phyloP scores from a whole-genome alignment of 192 early-diverging fungal species.

The Rhizophagus sp. region DNA sequence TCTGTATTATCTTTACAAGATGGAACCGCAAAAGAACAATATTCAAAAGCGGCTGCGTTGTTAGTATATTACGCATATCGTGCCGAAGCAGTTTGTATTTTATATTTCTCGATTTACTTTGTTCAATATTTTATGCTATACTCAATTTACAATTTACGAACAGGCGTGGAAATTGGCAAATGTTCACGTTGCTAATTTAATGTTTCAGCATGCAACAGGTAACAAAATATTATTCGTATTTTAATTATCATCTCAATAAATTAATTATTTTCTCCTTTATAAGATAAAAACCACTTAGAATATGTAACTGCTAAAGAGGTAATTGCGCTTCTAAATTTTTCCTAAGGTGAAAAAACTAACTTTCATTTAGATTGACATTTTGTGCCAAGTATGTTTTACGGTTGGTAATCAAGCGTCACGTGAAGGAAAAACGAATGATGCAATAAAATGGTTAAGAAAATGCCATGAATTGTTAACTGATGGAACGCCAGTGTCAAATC shows the following conservation, averaged over 20 bases:
- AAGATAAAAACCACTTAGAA: slow-evolving; percentile 14
- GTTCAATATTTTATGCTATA: neutral
- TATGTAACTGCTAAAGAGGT: slow-evolving; percentile 7
- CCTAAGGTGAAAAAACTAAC: neutral
- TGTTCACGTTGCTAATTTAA: slow-evolving; percentile 28
- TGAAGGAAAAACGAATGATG: slow-evolving; percentile 20
- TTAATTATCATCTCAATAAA: neutral
- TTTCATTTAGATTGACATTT: slow-evolving; percentile 16
- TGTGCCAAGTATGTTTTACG: slow-evolving; percentile 28
- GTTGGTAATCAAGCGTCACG: slow-evolving; percentile 21
- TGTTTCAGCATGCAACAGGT: slow-evolving; percentile 31
- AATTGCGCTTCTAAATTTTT: neutral
- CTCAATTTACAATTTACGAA: neutral
- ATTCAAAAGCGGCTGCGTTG: slow-evolving; percentile 18
- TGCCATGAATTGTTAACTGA: slow-evolving; percentile 17
- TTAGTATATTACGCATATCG: slow-evolving; percentile 27
- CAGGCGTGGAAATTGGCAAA: slow-evolving; percentile 31
- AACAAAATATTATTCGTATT: neutral
- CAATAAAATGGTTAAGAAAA: slow-evolving; percentile 31
- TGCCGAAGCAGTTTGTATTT: slow-evolving; percentile 15
- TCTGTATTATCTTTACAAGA: slow-evolving; percentile 12
- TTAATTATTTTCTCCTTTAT: no score
- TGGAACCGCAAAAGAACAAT: neutral
- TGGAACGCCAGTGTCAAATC: neutral
- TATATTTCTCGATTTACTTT: neutral